Evolutionary conservation across 2,329 filamentous ascomycete genomes (phyloP).

Genomic region (Aureobasidium sp.): DNA sequence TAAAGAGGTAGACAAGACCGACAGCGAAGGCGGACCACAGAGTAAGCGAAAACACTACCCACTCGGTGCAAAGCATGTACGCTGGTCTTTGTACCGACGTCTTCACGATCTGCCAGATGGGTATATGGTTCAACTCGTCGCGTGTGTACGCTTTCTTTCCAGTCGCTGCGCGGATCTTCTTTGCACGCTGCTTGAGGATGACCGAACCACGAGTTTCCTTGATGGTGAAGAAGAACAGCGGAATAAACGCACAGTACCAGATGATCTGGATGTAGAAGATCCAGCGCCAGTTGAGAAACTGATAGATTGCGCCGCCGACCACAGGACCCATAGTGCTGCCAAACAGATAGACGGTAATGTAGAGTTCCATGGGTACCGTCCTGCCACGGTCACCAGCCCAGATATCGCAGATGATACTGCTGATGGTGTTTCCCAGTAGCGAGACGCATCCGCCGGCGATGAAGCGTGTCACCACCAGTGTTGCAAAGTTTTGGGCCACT

Average conservation of each 20-base stretch:
- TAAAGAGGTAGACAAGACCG: constrained; percentile 45
- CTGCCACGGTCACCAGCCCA: constrained; percentile 29
- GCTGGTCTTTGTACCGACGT: constrained; percentile 28
- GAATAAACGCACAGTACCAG: constrained; percentile 37
- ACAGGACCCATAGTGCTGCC: constrained; percentile 32
- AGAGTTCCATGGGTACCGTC: constrained; percentile 31
- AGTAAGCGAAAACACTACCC: constrained; percentile 42
- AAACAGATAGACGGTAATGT: constrained; percentile 29
- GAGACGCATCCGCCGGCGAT: constrained; percentile 33
- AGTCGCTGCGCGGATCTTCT: constrained; percentile 27
- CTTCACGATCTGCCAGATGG: constrained; percentile 29
- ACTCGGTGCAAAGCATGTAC: constrained; percentile 43
- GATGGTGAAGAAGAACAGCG: constrained; percentile 34
- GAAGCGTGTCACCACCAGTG: constrained; percentile 32
- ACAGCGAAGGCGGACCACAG: constrained; percentile 44
- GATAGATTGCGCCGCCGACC: constrained; percentile 30
- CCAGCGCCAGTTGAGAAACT: constrained; percentile 32
- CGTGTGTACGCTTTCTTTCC: constrained; percentile 25
- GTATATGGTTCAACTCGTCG: constrained; percentile 29
- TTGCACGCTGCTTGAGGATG: constrained; percentile 37
- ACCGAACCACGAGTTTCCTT: constrained; percentile 43
- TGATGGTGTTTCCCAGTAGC: constrained; percentile 30
- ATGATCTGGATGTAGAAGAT: constrained; percentile 38
- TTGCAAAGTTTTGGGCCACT: constrained; percentile 33
- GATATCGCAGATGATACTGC: constrained; percentile 34